Base-by-base conservation (phyloP, 345 rosid genomes). In the Euclidium syriacum region DNA sequence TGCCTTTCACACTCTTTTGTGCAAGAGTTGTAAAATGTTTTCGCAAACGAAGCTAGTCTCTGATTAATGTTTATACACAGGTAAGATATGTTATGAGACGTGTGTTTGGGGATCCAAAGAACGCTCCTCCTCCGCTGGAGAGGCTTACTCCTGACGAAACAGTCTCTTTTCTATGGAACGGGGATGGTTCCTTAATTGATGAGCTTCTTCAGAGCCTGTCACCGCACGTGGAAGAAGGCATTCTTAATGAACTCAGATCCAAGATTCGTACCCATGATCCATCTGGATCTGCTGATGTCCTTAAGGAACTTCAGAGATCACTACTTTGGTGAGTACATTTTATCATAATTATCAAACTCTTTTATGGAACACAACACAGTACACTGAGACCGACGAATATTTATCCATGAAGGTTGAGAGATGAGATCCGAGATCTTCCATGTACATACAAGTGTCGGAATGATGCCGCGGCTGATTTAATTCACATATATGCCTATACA, bases 381-480 rank as follows among this genome's bases (percentile, higher is more conserved):
- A 23, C 16, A 29, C 54, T 48, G 56, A 60, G 56, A 12, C 36
- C 34, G 4, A 59, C 29, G 8, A 38, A 38, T 60, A 30, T 41
- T 55, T 61, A 32, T 57, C 58, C 23, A 38, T 71, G 41, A 75
- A 95, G 99, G 97, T 81, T 95, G 89, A 83, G 99, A 72, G 97
- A 95, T 48, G 99, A 90, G 79, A 68, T 90, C 29, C 83, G 95
- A 39, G 78, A 77, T 71, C 94, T 95, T 57, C 90, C 90, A 9
- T 95, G 97, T 77, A 83, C 92, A 52, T 85, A 86, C 75, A 90
- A 83, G 77, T 90, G 96, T 64, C 87, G 97, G 68, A 84, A 95
- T 55, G 99, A 95, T 70, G 99, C 99, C 55, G 97, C 99, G 38
- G 99, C 99, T 66, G 99, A 95, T 81, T 81, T 95, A 77, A 79